These are phyloP conservation scores for Saturnispora bothae DNA, from an alignment of 805 yeast genomes.

Conservation along the genomic window DNA sequence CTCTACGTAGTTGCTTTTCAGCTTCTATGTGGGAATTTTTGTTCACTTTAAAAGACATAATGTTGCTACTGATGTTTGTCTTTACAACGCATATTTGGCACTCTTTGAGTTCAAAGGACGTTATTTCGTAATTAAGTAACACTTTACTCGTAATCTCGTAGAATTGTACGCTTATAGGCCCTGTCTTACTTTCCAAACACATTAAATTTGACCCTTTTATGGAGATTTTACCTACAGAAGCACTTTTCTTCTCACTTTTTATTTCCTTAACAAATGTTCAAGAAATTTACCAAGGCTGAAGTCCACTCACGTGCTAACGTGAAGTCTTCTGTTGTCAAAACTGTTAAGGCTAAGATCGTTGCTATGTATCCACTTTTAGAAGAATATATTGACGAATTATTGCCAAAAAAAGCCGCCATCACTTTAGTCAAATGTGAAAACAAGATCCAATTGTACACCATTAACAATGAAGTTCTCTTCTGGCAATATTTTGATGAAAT, in stretches of 20 bases:
- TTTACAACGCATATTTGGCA: not conserved
- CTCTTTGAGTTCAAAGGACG: conserved; percentile 9
- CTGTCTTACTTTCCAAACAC: no score
- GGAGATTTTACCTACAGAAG: not conserved
- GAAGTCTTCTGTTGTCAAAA: conserved; percentile 89
- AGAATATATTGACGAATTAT: conserved; percentile 63
- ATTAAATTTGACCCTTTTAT: no score
- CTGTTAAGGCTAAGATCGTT: conserved; percentile 65
- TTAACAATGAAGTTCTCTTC: conserved; percentile 64
- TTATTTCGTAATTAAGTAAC: no score
- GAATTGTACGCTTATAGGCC: no score
- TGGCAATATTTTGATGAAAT: conserved; percentile 75
- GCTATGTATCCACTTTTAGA: conserved; percentile 67
- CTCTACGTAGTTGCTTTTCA: conserved; percentile 35
- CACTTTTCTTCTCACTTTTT: not conserved
- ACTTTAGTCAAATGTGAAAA: conserved; percentile 82
- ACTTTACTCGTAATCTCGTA: no score
- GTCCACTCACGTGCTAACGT: conserved; percentile 84
- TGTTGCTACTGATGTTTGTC: no score
- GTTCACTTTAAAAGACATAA: no score
- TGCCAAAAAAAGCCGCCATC: conserved; percentile 83
- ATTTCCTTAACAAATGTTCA: conserved; percentile 20
- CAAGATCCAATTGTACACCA: conserved; percentile 64
- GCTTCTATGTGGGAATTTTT: conserved; percentile 62
- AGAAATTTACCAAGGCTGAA: conserved; percentile 67